phyloP scores from a whole-genome alignment of 306 rosid species.

The Vachellia collinsii region DNA sequence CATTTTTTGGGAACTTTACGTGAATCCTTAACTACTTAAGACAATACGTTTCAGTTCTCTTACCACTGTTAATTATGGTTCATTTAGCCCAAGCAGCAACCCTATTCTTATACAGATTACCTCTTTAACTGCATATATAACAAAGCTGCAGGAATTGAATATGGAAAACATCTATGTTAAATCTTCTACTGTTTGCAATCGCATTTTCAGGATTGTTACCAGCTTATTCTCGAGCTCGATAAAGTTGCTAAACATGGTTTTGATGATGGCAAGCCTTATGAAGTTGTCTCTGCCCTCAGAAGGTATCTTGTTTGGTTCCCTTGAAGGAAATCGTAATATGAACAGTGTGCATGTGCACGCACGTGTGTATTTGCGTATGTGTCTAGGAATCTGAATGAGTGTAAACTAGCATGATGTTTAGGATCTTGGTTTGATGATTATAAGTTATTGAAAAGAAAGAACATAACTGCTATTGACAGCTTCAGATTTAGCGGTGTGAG shows the following conservation, averaged over 20 bases:
- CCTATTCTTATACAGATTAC: background rate
- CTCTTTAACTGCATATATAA: background rate
- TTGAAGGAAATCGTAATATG: background rate
- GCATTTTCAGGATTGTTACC: constrained; percentile 50
- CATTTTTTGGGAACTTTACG: background rate
- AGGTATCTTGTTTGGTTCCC: constrained; percentile 36
- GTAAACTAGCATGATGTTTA: background rate
- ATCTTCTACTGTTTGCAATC: constrained; percentile 14
- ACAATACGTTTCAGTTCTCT: background rate
- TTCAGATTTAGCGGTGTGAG: background rate
- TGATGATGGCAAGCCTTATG: constrained; percentile 25
- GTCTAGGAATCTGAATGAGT: too few species aligned
- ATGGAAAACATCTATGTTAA: background rate
- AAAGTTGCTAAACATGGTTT: constrained; percentile 24
- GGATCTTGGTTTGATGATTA: background rate
- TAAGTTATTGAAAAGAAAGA: background rate
- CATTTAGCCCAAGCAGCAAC: background rate
- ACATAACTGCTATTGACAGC: background rate
- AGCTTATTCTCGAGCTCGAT: constrained; percentile 54
- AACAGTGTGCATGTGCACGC: background rate
- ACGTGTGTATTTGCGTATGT: too few species aligned
- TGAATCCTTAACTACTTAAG: background rate
- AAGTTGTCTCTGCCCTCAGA: constrained; percentile 47
- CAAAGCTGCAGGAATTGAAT: background rate
- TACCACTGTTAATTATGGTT: background rate